Conservation (phyloP, 441 rosid genomes). For the Aquilaria agallochum region DNA sequence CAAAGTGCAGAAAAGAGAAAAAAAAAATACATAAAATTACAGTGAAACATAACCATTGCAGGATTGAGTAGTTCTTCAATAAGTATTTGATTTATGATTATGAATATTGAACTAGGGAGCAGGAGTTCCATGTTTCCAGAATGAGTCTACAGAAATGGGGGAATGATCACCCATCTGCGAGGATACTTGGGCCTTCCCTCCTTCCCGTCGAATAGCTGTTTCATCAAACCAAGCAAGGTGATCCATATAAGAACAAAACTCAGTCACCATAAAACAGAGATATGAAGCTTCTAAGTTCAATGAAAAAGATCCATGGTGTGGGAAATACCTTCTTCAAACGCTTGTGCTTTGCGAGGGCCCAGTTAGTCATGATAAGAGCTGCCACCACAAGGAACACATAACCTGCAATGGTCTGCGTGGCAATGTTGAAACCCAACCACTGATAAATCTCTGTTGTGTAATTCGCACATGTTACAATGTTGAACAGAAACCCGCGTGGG, state of each 20-base stretch:
- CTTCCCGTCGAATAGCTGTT: constrained; percentile 84
- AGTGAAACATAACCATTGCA: background rate
- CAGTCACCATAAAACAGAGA: background rate
- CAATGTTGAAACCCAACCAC: constrained; percentile 93
- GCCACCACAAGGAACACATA: constrained; percentile 80
- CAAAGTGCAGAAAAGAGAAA: constrained; percentile 4
- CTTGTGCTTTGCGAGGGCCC: constrained; percentile 95
- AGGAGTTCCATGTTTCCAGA: background rate
- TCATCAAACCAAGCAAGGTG: background rate
- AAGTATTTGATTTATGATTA: background rate
- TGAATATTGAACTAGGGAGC: background rate
- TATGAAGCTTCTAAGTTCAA: background rate
- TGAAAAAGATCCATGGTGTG: background rate
- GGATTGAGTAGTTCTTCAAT: constrained; percentile 1
- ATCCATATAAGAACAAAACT: background rate
- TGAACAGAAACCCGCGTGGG: constrained; percentile 86
- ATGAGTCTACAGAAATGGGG: constrained; percentile 64
- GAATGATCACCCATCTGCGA: constrained; percentile 79
- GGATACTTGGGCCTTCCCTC: constrained; percentile 87
- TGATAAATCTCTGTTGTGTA: constrained; percentile 96
- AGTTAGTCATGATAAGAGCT: constrained; percentile 77
- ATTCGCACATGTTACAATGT: constrained; percentile 90
- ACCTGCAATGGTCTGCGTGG: constrained; percentile 90
- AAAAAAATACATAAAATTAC: background rate
- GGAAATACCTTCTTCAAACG: constrained; percentile 71